A percentile compares a stretch with the other conserved stretches of the same genome.
phyloP scores from a whole-genome alignment of 2,329 filamentous ascomycete genomes.

The Nothophoma quercina region DNA sequence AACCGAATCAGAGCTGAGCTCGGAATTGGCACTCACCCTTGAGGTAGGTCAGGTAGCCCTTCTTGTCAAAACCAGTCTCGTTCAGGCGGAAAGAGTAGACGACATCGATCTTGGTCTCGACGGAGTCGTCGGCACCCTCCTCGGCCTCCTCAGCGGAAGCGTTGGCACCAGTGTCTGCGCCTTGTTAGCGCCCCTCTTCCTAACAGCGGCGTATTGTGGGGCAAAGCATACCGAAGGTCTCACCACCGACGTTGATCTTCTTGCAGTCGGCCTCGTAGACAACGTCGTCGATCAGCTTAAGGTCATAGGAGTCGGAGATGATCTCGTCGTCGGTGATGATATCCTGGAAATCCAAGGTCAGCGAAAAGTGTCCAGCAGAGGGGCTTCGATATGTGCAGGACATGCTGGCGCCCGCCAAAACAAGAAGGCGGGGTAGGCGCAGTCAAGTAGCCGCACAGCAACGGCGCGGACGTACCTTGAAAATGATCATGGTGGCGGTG shows the following conservation, averaged over 20 bases:
- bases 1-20: not conserved
- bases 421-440: constrained; percentile 37
- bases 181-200: constrained; percentile 8
- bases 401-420: constrained; percentile 24
- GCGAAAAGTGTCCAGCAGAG: constrained; percentile 11
- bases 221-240: constrained; percentile 68
- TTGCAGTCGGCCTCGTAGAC: constrained; percentile 91
- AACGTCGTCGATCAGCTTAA: constrained; percentile 80
- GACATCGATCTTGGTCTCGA: constrained; percentile 87
- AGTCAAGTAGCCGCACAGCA: constrained; percentile 24
- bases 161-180: constrained; percentile 87
- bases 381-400: constrained; percentile 11
- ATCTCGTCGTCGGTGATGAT: constrained; percentile 90
- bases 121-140: constrained; percentile 74
- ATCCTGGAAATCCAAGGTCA: constrained; percentile 68
- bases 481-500: constrained; percentile 63
- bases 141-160: constrained; percentile 91
- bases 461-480: constrained; percentile 56
- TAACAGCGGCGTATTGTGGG: not conserved
- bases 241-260: constrained; percentile 82
- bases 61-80: constrained; percentile 84
- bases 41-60: constrained; percentile 80
- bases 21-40: constrained; percentile 68
- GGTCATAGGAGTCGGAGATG: constrained; percentile 91
- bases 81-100: constrained; percentile 90